Percentiles rank a stretch among this genome's conserved stretches.
These are phyloP conservation scores for Pythium apleroticum DNA, from an alignment of 352 stramenopile genomes.

Conservation along the genomic window DNA sequence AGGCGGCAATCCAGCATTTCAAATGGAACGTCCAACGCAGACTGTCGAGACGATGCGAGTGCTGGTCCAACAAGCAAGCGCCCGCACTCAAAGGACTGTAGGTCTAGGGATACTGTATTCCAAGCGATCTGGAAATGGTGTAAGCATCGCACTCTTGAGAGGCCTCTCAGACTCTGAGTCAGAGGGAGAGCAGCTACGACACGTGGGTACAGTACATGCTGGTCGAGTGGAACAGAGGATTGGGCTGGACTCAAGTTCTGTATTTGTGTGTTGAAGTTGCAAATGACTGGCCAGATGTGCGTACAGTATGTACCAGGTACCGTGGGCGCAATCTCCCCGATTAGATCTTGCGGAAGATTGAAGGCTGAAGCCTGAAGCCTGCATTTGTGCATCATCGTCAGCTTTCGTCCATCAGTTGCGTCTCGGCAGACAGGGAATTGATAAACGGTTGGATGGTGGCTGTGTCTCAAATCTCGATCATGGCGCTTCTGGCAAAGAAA, in stretches of 20 bases:
- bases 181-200: too few species aligned
- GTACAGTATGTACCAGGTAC: too few species aligned
- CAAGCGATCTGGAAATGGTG: too few species aligned
- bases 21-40: too few species aligned
- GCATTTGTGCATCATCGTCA: background rate
- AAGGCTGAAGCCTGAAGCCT: background rate
- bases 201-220: constrained; percentile 1
- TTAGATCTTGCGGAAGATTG: background rate
- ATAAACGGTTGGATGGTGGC: background rate
- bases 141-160: background rate
- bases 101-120: too few species aligned
- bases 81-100: too few species aligned
- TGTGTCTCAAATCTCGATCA: constrained; percentile 8
- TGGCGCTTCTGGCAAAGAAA: constrained; percentile 6
- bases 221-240: background rate
- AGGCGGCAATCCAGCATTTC: too few species aligned
- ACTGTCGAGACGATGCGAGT: too few species aligned
- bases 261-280: background rate
- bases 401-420: background rate
- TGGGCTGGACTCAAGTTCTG: background rate
- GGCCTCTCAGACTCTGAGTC: too few species aligned
- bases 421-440: background rate
- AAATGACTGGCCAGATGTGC: background rate
- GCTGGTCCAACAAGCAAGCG: too few species aligned
- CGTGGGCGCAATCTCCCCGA: background rate